Evolutionary conservation across 176 grass and related monocot species (phyloP).

Genomic region (Coix lacrymajobi): DNA sequence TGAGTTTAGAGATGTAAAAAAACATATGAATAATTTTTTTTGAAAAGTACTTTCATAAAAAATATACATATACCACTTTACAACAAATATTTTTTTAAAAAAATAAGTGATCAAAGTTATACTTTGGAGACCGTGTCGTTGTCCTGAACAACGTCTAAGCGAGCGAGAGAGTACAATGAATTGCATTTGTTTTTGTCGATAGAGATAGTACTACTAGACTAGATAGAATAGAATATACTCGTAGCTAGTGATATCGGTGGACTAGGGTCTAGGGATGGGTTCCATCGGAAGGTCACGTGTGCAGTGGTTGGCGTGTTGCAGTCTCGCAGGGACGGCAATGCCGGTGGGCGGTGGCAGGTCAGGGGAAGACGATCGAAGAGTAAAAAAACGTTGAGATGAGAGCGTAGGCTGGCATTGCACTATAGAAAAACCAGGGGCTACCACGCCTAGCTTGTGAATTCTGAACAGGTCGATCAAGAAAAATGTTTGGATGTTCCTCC

Average conservation of each 20-base stretch:
- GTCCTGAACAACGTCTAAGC: too few relatives aligned
- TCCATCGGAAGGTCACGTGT: background rate
- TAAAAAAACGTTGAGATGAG: background rate
- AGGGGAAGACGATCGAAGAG: background rate
- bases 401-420: background rate
- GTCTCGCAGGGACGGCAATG: background rate
- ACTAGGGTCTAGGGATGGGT: background rate
- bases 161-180: too few relatives aligned
- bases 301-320: background rate
- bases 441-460: background rate
- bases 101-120: too few relatives aligned
- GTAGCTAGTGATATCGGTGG: background rate
- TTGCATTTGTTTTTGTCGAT: too few relatives aligned
- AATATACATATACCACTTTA: too few relatives aligned
- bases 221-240: background rate
- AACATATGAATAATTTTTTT: too few relatives aligned
- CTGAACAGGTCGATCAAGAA: background rate
- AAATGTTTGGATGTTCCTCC: background rate
- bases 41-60: too few relatives aligned
- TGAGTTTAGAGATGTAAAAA: too few relatives aligned
- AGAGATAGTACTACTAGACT: background rate
- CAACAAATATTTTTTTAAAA: too few relatives aligned
- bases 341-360: constrained; percentile 16
- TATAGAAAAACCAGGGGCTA: constrained; percentile 1
- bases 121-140: too few relatives aligned